Evolutionary conservation across 2,329 filamentous ascomycete genomes (phyloP), one percentile per base, ranked within the genome.

Genomic region (Trichoderma koningiopsis): DNA sequence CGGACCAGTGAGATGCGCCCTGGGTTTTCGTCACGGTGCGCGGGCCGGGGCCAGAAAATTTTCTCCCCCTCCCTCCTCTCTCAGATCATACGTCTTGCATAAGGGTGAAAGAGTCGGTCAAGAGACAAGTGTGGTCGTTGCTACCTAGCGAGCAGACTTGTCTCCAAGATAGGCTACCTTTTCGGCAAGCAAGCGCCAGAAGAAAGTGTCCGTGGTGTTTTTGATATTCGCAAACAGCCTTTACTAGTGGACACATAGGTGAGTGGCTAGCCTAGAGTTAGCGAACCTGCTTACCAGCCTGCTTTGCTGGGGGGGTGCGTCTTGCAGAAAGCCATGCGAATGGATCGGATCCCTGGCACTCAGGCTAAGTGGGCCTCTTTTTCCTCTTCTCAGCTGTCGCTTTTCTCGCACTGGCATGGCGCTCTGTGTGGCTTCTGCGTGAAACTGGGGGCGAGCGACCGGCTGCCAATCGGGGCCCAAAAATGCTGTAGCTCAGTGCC

Each of bases 391-490:
- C 16, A 27, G 35, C 29, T 29, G 33, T 43, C 43, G n/a, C 40
- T 33, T 58, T 35, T 43, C 24, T 66, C 55, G 55, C 55, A 37
- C 40, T n/a, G 67, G 37, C 47, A 47, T 55, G 68, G 59, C 33
- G 59, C 27, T 40, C 37, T 62, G 52, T 52, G 24, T 69, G 53
- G 60, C 53, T 55, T 60, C 47, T 69, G 57, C 49, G 49, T 62
- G 58, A 57, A 60, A 63, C 66, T 56, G 60, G 68, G 67, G 53
- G 68, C 65, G 68, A 56, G 47, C 35, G 35, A 40, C 68, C 27
- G 33, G 43, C 52, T 57, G 43, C 72, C 73, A 74, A 74, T 74
- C 72, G 71, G 57, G 56, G 68, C 57, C 68, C 68, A 49, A 69
- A 68, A 40, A 10, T 56, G 68, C 56, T 24, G 56, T 52, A 70